These are phyloP conservation scores for Suzukiozyma palmioleophila DNA, from an alignment of 1,139 yeast species.

Conservation along the genomic window DNA sequence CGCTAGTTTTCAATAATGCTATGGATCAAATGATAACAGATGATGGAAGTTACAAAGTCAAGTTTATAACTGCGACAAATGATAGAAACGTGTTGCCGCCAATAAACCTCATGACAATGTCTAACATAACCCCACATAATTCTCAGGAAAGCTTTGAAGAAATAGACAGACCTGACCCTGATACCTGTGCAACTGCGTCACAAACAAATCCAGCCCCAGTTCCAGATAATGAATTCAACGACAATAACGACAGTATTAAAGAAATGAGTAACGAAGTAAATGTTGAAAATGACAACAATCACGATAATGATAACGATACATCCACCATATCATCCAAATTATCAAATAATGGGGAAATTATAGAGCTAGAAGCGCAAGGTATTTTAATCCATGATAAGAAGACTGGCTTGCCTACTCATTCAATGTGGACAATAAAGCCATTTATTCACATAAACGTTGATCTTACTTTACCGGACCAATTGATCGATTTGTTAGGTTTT, in stretches of 20 bases:
- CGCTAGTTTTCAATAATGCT: conserved; percentile 65
- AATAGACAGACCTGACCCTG: too few species aligned
- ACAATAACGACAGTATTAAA: conserved; percentile 8
- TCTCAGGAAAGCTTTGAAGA: conserved; percentile 11
- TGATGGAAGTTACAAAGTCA: conserved; percentile 73
- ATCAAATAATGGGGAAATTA: conserved; percentile 54
- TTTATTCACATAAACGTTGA: conserved; percentile 60
- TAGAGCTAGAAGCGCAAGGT: conserved; percentile 92
- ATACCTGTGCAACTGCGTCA: too few species aligned
- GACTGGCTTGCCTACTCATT: conserved; percentile 64
- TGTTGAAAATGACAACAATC: conserved; percentile 9
- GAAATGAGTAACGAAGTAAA: conserved; percentile 6
- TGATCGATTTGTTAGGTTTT: conserved; percentile 75
- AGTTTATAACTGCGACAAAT: conserved; percentile 59
- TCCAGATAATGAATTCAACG: conserved; percentile 6
- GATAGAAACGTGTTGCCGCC: conserved; percentile 13
- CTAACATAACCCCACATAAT: conserved; percentile 27
- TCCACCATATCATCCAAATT: conserved; percentile 26
- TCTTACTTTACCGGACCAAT: conserved; percentile 60
- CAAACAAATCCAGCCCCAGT: not conserved
- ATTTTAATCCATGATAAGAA: conserved; percentile 71
- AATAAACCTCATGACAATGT: conserved; percentile 5
- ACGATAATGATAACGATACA: conserved; percentile 10
- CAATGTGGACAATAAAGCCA: conserved; percentile 92
- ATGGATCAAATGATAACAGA: conserved; percentile 67